Conservation (phyloP, 2,329 filamentous ascomycete species). For the Fusarium anguioides region DNA sequence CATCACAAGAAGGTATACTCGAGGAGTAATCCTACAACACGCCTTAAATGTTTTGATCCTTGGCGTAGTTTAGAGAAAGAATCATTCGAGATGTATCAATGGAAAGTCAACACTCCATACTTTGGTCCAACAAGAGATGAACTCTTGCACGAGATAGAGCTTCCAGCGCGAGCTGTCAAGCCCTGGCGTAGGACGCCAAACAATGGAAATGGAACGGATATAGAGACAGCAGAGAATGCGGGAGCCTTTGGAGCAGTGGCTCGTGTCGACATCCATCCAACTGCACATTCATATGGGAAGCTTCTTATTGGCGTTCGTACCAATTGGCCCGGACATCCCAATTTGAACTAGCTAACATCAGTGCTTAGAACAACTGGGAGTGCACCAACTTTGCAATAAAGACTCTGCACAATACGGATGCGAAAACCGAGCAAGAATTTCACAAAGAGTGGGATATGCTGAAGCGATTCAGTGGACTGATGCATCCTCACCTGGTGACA, state of each 20-base stretch:
- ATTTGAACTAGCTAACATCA: too few species aligned
- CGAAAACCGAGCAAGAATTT: background rate
- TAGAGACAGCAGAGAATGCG: background rate
- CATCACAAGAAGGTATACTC: background rate
- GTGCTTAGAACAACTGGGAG: background rate
- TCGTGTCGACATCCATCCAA: background rate
- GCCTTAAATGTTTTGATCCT: background rate
- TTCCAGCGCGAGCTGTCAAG: background rate
- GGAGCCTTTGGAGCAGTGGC: background rate
- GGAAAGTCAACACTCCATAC: background rate
- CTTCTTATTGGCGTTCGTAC: background rate
- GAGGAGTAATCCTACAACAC: background rate
- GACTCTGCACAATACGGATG: background rate
- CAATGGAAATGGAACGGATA: background rate
- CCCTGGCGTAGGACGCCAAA: background rate
- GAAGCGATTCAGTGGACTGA: constrained; percentile 5
- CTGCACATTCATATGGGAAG: background rate
- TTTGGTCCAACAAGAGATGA: background rate
- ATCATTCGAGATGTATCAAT: too few species aligned
- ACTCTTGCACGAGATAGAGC: background rate
- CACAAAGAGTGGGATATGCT: background rate
- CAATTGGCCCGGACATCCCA: too few species aligned
- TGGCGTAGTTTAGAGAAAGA: background rate
- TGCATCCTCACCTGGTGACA: constrained; percentile 12
- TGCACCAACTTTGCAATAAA: constrained; percentile 16